phyloP scores from a whole-genome alignment of 2,329 filamentous ascomycete species.

The Aureobasidium vineae region DNA sequence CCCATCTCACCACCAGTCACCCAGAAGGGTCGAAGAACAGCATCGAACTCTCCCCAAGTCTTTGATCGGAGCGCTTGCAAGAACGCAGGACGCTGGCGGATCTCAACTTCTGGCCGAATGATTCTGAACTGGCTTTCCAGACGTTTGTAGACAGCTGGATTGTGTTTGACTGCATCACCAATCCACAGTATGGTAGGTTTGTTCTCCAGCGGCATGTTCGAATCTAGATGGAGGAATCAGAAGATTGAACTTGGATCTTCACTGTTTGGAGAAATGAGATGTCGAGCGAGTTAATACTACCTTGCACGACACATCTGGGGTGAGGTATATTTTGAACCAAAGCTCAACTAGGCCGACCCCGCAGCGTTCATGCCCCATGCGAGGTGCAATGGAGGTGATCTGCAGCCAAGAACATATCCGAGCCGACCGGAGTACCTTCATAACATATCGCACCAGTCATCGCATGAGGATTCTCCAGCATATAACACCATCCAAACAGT shows the following conservation, averaged over 20 bases:
- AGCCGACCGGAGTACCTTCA: not conserved
- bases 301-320: not conserved
- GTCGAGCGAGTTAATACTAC: too few relatives aligned
- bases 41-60: conserved; percentile 46
- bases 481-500: not conserved
- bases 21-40: conserved; percentile 60
- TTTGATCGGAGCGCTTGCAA: conserved; percentile 41
- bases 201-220: conserved; percentile 13
- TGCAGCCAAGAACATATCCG: not conserved
- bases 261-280: not conserved
- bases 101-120: conserved; percentile 39
- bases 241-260: not conserved
- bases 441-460: not conserved
- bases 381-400: not conserved
- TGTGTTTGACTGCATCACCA: conserved; percentile 48
- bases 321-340: not conserved
- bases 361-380: not conserved
- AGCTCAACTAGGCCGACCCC: not conserved
- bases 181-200: conserved; percentile 47
- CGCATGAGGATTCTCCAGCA: not conserved
- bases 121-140: conserved; percentile 43
- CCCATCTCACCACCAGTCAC: conserved; percentile 65
- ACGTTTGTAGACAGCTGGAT: conserved; percentile 44
- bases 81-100: conserved; percentile 43
- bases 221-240: not conserved